Percentiles rank a stretch among this genome's conserved stretches.
Evolutionary conservation across 345 rosid genomes (phyloP).

Genomic region (Hibiscus tridactylites): DNA sequence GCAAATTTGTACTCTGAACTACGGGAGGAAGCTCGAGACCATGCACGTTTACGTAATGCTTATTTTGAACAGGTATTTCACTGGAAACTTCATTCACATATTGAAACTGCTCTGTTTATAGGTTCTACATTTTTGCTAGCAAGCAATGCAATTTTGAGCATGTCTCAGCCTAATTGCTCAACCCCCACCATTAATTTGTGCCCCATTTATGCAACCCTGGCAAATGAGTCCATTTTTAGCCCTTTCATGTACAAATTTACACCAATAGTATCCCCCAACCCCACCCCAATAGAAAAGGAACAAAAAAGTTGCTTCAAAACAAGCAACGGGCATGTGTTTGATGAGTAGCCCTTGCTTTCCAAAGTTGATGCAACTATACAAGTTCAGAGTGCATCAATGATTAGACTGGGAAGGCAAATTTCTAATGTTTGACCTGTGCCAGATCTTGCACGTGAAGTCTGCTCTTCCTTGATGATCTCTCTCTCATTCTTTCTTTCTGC

Average conservation of each 20-base stretch:
- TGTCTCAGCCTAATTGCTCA: not conserved
- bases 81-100: not conserved
- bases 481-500: not conserved
- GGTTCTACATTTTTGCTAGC: not conserved
- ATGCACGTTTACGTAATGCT: constrained; percentile 78
- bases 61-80: constrained; percentile 79
- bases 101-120: not conserved
- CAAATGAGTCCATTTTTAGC: not conserved
- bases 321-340: not conserved
- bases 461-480: not conserved
- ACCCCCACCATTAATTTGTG: too few relatives aligned
- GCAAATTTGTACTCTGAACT: constrained; percentile 76
- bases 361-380: not conserved
- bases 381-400: not conserved
- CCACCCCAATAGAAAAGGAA: not conserved
- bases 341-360: not conserved
- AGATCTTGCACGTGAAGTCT: not conserved
- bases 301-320: not conserved
- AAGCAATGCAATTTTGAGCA: not conserved
- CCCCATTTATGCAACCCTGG: not conserved
- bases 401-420: not conserved
- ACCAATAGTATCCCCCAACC: not conserved
- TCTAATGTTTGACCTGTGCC: not conserved
- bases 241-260: not conserved
- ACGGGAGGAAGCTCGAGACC: constrained; percentile 94